phyloP scores from a whole-genome alignment of 768 basidiomycete species.

The Suillus paluster region DNA sequence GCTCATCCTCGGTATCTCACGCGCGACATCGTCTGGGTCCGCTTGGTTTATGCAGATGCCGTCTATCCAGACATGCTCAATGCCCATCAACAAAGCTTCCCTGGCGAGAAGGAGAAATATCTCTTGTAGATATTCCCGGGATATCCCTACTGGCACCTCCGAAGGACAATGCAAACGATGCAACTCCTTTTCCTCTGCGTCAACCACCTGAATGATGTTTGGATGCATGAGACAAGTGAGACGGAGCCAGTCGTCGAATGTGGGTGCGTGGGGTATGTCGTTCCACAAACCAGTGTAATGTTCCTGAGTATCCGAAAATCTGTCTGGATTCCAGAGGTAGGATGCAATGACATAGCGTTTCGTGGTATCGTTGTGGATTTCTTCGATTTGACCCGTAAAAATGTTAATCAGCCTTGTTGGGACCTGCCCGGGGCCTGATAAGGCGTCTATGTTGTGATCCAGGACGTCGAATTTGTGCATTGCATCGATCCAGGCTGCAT shows the following conservation, averaged over 20 bases:
- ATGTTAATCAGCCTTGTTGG: constrained; percentile 3
- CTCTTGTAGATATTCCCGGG: background rate
- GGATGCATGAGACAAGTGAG: background rate
- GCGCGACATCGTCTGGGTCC: constrained; percentile 1
- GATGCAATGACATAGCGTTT: constrained; percentile 4
- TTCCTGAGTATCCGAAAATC: background rate
- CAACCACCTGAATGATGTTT: background rate
- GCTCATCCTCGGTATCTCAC: background rate
- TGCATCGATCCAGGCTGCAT: background rate
- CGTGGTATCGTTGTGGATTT: background rate
- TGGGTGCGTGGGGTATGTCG: background rate
- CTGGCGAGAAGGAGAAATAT: constrained; percentile 1
- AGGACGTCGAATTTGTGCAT: background rate
- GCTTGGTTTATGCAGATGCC: background rate
- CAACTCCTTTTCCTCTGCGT: background rate
- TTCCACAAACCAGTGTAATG: background rate
- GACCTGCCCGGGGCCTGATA: background rate
- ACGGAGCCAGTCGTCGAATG: background rate
- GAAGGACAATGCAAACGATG: background rate
- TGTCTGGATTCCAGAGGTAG: constrained; percentile 3
- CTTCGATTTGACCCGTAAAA: background rate
- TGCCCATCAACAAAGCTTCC: background rate
- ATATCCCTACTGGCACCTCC: background rate
- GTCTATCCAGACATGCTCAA: constrained; percentile 1
- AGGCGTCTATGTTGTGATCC: background rate